Evolutionary conservation across 306 rosid genomes (phyloP), one percentile per base, ranked within the genome.

Genomic region (Clitoria ternatea): DNA sequence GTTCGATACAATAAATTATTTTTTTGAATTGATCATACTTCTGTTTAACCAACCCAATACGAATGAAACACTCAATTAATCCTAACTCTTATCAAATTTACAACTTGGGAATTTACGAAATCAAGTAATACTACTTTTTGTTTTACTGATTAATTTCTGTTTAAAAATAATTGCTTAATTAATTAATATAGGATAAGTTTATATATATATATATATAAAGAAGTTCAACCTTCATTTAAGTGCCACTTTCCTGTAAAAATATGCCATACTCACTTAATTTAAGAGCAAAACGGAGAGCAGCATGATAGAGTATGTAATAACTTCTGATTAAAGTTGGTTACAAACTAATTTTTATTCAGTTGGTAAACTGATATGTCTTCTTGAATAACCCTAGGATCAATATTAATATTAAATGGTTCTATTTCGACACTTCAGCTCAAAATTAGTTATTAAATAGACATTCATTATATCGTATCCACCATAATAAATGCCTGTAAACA

Each of bases 181-280:
- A n/a, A n/a, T n/a, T n/a, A n/a, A n/a, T n/a, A n/a, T 59, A 26
- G 71, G 69, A 67, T 69, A 57, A 57, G 35, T 56, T 76, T 61
- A 44, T 67, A 55, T 36, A n/a, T n/a, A n/a, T n/a, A n/a, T 57
- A 6, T 52, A 8, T 32, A 54, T 66, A n/a, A 42, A 39, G 54
- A 66, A 42, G 10, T 22, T 24, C 3, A 3, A 26, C 13, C 52
- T 23, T n/a, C 64, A 7, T 57, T 71, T 43, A 11, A 55, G 13
- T 29, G 43, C 4, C 43, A 24, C 61, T 61, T 47, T 35, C 10
- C 19, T 12, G 33, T 55, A n/a, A 47, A 47, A 48, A 36, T 24
- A 73, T 23, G 33, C 4, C 49, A n/a, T n/a, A 62, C 72, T 27
- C 65, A 20, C 44, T 48, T 73, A 48, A 60, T 61, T 48, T 48